A percentile compares a stretch with the other conserved stretches of the same genome.
Evolutionary conservation across 768 basidiomycete genomes (phyloP).

Genomic region (Chalciporus piperatus): DNA sequence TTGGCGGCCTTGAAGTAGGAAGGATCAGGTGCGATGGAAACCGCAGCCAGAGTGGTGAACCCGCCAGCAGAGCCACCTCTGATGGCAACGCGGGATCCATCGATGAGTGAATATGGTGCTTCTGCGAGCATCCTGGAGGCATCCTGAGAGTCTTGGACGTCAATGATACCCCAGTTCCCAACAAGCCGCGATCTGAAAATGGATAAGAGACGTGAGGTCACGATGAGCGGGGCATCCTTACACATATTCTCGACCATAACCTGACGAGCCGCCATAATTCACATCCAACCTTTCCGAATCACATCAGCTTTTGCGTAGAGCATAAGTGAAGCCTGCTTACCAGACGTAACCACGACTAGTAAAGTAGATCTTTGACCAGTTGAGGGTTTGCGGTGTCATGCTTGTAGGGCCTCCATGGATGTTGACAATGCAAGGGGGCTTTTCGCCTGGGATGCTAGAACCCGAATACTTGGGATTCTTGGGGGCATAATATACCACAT

Average conservation of each 20-base stretch:
- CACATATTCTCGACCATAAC: slow-evolving; percentile 68
- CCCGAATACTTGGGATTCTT: slow-evolving; percentile 55
- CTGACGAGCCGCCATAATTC: slow-evolving; percentile 72
- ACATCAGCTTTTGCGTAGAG: slow-evolving; percentile 24
- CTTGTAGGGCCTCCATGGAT: slow-evolving; percentile 73
- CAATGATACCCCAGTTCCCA: slow-evolving; percentile 68
- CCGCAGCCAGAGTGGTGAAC: slow-evolving; percentile 54
- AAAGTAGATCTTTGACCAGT: slow-evolving; percentile 57
- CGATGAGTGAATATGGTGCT: slow-evolving; percentile 45
- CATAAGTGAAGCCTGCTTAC: slow-evolving; percentile 32
- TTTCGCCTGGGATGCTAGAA: slow-evolving; percentile 40
- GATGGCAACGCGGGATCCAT: slow-evolving; percentile 59
- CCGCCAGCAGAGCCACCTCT: slow-evolving; percentile 74
- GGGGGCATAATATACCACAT: slow-evolving; percentile 63
- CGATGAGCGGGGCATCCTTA: slow-evolving; percentile 10
- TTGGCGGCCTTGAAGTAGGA: slow-evolving; percentile 53
- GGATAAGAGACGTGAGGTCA: background rate
- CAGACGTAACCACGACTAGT: slow-evolving; percentile 69
- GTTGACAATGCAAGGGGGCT: slow-evolving; percentile 61
- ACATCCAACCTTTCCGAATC: slow-evolving; percentile 59
- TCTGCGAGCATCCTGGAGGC: slow-evolving; percentile 33
- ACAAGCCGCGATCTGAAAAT: slow-evolving; percentile 36
- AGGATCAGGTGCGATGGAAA: slow-evolving; percentile 53
- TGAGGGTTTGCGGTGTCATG: slow-evolving; percentile 42
- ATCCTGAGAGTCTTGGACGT: slow-evolving; percentile 55